Percentiles rank a stretch among this genome's conserved stretches.
Conservation (phyloP, 768 basidiomycete species). For the Calvatia gigantea region DNA sequence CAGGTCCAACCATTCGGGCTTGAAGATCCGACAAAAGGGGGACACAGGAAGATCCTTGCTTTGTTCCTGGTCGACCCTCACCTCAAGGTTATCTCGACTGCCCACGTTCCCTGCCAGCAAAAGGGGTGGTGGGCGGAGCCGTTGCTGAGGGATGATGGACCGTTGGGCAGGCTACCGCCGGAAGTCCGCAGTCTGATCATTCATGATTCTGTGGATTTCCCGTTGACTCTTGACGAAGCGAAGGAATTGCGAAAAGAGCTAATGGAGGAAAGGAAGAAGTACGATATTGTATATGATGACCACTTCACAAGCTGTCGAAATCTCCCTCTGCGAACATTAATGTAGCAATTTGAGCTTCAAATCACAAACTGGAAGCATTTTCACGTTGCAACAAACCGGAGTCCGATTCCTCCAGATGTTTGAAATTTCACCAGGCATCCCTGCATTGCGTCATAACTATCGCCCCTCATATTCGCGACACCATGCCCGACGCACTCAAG, state of each 20-base stretch:
- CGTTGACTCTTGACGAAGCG: constrained; percentile 22
- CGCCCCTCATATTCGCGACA: too few species aligned
- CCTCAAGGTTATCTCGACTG: constrained; percentile 21
- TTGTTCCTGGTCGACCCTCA: constrained; percentile 36
- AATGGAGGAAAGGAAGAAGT: constrained; percentile 26
- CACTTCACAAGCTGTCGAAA: background rate
- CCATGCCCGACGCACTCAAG: too few species aligned
- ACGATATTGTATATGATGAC: background rate
- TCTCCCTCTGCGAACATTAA: constrained; percentile 7
- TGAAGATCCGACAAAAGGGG: constrained; percentile 29
- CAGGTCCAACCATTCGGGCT: constrained; percentile 31
- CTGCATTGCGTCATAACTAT: too few species aligned
- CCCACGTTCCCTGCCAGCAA: constrained; percentile 23
- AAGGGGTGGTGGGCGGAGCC: constrained; percentile 24
- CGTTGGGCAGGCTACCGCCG: constrained; percentile 16
- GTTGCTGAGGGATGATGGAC: constrained; percentile 5
- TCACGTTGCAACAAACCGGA: too few species aligned
- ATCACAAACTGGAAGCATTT: too few species aligned
- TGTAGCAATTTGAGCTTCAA: too few species aligned
- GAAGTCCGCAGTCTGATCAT: constrained; percentile 20
- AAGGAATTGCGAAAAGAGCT: constrained; percentile 22
- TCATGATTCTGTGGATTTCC: constrained; percentile 21
- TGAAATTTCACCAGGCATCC: too few species aligned
- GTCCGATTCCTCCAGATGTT: too few species aligned
- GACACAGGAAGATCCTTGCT: constrained; percentile 36